These are phyloP conservation scores for Pugionium cornutum DNA, from an alignment of 345 rosid genomes.

Conservation along the genomic window DNA sequence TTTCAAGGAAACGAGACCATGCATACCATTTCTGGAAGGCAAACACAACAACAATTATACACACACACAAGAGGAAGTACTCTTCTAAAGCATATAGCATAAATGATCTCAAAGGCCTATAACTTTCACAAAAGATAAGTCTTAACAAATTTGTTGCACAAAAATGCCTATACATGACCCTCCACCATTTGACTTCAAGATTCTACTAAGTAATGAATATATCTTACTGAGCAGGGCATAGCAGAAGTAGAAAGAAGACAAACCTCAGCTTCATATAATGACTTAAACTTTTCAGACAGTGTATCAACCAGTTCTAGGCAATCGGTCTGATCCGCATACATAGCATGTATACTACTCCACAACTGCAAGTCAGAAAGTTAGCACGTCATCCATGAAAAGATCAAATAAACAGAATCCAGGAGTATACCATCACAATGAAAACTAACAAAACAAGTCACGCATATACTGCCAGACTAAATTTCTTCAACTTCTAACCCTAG, in stretches of 20 bases:
- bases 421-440: constrained; percentile 21
- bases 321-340: constrained; percentile 71
- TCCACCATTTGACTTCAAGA: constrained; percentile 22
- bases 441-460: neutral
- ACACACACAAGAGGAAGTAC: constrained; percentile 17
- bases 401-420: constrained; percentile 8
- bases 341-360: constrained; percentile 68
- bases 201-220: constrained; percentile 15
- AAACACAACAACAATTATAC: constrained; percentile 8
- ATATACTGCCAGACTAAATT: constrained; percentile 15
- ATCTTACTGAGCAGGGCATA: constrained; percentile 17
- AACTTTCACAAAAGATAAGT: constrained; percentile 9
- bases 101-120: constrained; percentile 25
- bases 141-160: constrained; percentile 19
- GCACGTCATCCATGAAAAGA: constrained; percentile 24
- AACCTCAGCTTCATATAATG: constrained; percentile 75
- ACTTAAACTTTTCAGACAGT: constrained; percentile 70
- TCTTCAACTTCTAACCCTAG: constrained; percentile 8
- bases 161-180: constrained; percentile 9
- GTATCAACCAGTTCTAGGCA: constrained; percentile 67
- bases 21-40: constrained; percentile 21
- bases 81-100: constrained; percentile 22
- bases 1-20: constrained; percentile 17
- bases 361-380: constrained; percentile 61
- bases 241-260: constrained; percentile 33